Percentiles rank a stretch among this genome's conserved stretches.
These are phyloP conservation scores for Huntiella abstrusa DNA, from an alignment of 2,329 filamentous ascomycete genomes.

Conservation along the genomic window DNA sequence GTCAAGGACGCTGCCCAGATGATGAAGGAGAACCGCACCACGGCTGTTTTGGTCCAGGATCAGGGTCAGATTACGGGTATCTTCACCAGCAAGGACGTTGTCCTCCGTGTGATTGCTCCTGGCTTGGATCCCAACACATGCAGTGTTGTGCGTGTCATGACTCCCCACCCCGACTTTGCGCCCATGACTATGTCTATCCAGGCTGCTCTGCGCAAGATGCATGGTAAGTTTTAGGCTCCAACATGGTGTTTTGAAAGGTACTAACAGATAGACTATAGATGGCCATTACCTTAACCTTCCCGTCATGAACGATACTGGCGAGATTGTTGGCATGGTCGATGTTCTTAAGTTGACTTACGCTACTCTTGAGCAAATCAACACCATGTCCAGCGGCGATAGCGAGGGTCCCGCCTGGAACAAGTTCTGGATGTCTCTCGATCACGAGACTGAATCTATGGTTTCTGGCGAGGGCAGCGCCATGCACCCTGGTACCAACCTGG, in stretches of 20 bases:
- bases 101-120: constrained; percentile 90
- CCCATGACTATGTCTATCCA: constrained; percentile 99
- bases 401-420: constrained; percentile 99
- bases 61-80: constrained; percentile 96
- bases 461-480: constrained; percentile 60
- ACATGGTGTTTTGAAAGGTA: background rate
- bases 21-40: constrained; percentile 99
- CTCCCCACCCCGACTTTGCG: constrained; percentile 94
- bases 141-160: constrained; percentile 98
- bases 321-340: constrained; percentile 99
- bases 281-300: constrained; percentile 96
- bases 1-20: constrained; percentile 87
- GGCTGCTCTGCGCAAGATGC: constrained; percentile 95
- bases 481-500: constrained; percentile 43
- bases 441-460: constrained; percentile 90
- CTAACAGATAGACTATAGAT: constrained; percentile 33
- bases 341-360: constrained; percentile 96
- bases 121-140: constrained; percentile 86
- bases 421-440: constrained; percentile 92
- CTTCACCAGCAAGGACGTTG: constrained; percentile 98
- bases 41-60: constrained; percentile 87
- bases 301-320: constrained; percentile 91
- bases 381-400: constrained; percentile 70
- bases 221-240: constrained; percentile 48
- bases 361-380: constrained; percentile 93